Percentiles rank a stretch among this genome's conserved stretches.
These are phyloP conservation scores for Forsythia suspensa DNA, from an alignment of 257 asterid species.

Conservation along the genomic window DNA sequence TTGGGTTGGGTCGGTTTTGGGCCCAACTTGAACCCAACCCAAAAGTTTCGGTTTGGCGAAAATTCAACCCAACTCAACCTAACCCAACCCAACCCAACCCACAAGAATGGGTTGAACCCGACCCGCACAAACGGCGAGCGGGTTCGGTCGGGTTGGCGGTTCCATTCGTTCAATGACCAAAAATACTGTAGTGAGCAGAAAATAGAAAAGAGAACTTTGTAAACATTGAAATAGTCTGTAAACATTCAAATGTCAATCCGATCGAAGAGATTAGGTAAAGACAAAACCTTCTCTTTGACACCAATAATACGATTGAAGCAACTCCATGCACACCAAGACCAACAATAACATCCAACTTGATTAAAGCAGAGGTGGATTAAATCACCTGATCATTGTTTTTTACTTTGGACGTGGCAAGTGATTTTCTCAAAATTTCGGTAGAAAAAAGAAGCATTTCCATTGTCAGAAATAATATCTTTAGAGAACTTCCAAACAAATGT, in stretches of 20 bases:
- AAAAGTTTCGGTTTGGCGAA: too few species aligned
- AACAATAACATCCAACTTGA: slow-evolving; percentile 48
- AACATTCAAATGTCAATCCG: neutral
- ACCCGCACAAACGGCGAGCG: too few species aligned
- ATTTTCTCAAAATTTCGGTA: slow-evolving; percentile 91
- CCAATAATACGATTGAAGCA: slow-evolving; percentile 67
- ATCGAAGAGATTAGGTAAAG: neutral
- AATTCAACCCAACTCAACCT: too few species aligned
- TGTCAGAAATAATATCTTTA: slow-evolving; percentile 22
- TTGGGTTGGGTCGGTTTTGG: too few species aligned
- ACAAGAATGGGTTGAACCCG: too few species aligned
- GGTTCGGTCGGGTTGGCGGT: neutral
- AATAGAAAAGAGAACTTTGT: neutral
- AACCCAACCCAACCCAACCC: too few species aligned
- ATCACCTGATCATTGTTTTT: slow-evolving; percentile 93
- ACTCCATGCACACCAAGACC: slow-evolving; percentile 57
- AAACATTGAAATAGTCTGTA: neutral
- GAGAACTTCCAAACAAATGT: slow-evolving; percentile 12
- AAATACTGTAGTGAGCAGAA: neutral
- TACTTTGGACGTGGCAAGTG: slow-evolving; percentile 92
- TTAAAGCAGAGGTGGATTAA: slow-evolving; percentile 30
- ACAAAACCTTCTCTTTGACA: slow-evolving; percentile 57
- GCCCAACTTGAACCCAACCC: too few species aligned
- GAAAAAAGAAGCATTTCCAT: slow-evolving; percentile 16
- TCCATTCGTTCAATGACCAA: neutral